Evolutionary conservation across 2,329 filamentous ascomycete genomes (phyloP), one percentile per base, ranked within the genome.

Genomic region (Xylariaceae sp.): DNA sequence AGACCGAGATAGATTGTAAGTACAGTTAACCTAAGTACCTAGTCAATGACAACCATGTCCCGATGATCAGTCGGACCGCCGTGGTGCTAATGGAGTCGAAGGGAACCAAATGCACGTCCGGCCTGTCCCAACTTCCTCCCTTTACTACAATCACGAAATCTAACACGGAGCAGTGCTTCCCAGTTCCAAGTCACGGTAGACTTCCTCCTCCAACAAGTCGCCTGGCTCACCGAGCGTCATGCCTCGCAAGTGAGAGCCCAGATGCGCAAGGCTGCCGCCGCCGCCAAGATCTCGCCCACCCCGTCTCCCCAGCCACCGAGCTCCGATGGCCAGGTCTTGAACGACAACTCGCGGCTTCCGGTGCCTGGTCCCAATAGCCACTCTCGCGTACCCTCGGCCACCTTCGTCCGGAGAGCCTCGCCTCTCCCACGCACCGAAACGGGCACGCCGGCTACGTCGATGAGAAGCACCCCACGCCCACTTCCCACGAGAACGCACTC

Each of bases 151-250:
- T 27, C 11, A 18, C 41, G 26, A 13, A 41, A 50, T 53, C 52
- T 39, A 43, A 52, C 59, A 43, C 31, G 42, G 7, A 51, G 84
- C 83, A 57, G 87, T 86, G 58, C 58, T 32, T 70, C 76, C 36
- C 73, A 78, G 31, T 95, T 96, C 63, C 76, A 89, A 47, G 90
- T 96, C 14, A 83, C 86, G 17, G 78, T 94, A 41, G 76, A 88
- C 28, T 97, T 97, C 56, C 74, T 98, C 21, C 76, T 96, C 12
- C 87, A 95, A 59, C 88, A 98, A 64, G 88, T 88, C 47, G 88
- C 88, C 61, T 95, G 88, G 76, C 76, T 97, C 5, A 95, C 92
- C 57, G 89, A 97, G 59, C 76, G 86, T 36, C 88, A 97, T 65
- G 76, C 94, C 18, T 85, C 86, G 1, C 88, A 96, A 59, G 86